Evolutionary conservation across 2,329 filamentous ascomycete species (phyloP).

Genomic region (Talaromyces sp.): DNA sequence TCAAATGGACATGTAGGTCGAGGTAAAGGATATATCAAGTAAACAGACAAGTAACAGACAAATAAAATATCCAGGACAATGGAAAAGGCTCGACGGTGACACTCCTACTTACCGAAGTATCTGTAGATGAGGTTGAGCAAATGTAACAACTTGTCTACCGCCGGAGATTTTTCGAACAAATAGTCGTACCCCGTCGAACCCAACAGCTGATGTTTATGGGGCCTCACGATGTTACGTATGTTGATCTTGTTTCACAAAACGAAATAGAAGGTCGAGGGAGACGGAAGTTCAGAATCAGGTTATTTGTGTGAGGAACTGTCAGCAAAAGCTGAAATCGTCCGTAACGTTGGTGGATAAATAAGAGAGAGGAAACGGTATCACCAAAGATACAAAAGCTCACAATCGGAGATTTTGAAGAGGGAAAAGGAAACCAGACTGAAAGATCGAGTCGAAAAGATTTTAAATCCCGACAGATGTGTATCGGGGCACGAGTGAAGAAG

Average conservation of each 20-base stretch:
- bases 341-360: not conserved
- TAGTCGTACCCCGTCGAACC: conserved; percentile 4
- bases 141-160: conserved; percentile 10
- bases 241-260: conserved; percentile 16
- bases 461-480: not conserved
- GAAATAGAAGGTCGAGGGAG: not conserved
- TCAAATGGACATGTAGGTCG: not conserved
- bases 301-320: not conserved
- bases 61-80: not conserved
- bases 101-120: conserved; percentile 2
- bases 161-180: conserved; percentile 13
- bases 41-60: not conserved
- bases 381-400: not conserved
- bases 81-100: not conserved
- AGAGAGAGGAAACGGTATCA: conserved; percentile 6
- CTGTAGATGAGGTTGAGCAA: conserved; percentile 11
- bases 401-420: not conserved
- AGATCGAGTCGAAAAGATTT: conserved; percentile 6
- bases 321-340: not conserved
- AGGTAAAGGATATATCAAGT: not conserved
- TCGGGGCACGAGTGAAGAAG: not conserved
- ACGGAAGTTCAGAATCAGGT: not conserved
- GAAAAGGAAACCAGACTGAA: not conserved
- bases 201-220: conserved; percentile 10
- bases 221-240: conserved; percentile 17